These are phyloP conservation scores for Polyporus tsugae DNA, from an alignment of 1,284 basidiomycete genomes.

Conservation along the genomic window DNA sequence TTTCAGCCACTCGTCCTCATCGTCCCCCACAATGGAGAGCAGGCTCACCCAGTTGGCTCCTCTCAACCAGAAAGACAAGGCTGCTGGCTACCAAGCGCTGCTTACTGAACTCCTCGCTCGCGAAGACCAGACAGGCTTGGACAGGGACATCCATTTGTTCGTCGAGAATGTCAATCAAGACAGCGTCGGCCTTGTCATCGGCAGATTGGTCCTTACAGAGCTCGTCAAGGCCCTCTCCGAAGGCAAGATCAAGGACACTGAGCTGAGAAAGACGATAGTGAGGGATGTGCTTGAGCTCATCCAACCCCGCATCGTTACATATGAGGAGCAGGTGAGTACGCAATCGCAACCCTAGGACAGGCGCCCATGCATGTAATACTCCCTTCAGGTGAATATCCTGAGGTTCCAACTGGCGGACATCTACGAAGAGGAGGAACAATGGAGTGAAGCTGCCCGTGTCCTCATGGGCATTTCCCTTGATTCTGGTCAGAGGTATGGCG, in stretches of 20 bases:
- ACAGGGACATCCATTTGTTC: conserved; percentile 67
- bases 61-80: conserved; percentile 86
- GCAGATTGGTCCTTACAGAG: conserved; percentile 85
- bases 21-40: conserved; percentile 58
- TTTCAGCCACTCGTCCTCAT: conserved; percentile 16
- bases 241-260: conserved; percentile 60
- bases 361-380: conserved; percentile 14
- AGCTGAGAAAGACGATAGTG: conserved; percentile 72
- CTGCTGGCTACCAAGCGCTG: conserved; percentile 73
- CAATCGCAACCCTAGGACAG: conserved; percentile 19
- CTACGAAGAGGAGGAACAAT: conserved; percentile 91
- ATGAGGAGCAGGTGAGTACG: conserved; percentile 91
- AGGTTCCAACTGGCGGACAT: conserved; percentile 89
- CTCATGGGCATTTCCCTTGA: conserved; percentile 93
- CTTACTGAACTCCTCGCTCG: conserved; percentile 65
- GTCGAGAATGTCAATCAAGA: conserved; percentile 84
- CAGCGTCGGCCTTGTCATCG: conserved; percentile 82
- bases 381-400: conserved; percentile 77
- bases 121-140: conserved; percentile 52
- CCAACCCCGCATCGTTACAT: conserved; percentile 84
- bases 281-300: conserved; percentile 76
- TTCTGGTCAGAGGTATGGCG: conserved; percentile 81
- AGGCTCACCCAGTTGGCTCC: conserved; percentile 67
- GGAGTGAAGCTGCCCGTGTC: conserved; percentile 90
- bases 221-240: conserved; percentile 74